Percentiles rank a stretch among this genome's conserved stretches.
Evolutionary conservation across 2,329 filamentous ascomycete genomes (phyloP).

Genomic region (Graphium sp.): DNA sequence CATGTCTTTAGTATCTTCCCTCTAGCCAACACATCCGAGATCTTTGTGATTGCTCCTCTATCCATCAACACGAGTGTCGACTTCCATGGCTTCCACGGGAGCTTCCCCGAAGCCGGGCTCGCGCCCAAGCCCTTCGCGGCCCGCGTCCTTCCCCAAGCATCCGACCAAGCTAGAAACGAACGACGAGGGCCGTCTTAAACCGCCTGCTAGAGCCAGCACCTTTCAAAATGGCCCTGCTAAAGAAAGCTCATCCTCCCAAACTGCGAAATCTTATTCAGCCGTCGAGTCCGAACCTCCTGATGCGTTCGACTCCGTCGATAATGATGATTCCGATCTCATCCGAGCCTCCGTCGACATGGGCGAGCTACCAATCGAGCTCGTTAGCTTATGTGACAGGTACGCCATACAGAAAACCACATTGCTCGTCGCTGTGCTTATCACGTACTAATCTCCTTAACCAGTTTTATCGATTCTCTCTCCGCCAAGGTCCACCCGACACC

Average conservation of each 20-base stretch:
- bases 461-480: slow-evolving; percentile 79
- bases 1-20: too few relatives aligned
- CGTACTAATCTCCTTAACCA: slow-evolving; percentile 17
- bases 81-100: too few relatives aligned
- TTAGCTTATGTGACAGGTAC: slow-evolving; percentile 77
- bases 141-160: too few relatives aligned
- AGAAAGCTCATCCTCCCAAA: background rate
- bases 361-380: slow-evolving; percentile 83
- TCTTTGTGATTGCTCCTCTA: too few relatives aligned
- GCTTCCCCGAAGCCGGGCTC: too few relatives aligned
- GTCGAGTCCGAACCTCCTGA: background rate
- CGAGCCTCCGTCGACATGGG: slow-evolving; percentile 57
- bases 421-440: slow-evolving; percentile 3
- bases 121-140: too few relatives aligned
- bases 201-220: slow-evolving; percentile 1
- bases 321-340: slow-evolving; percentile 28
- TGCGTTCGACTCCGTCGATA: slow-evolving; percentile 9
- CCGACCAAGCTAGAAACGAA: too few relatives aligned
- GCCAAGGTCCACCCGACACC: slow-evolving; percentile 77
- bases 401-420: slow-evolving; percentile 6
- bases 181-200: too few relatives aligned
- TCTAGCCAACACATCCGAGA: too few relatives aligned
- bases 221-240: background rate
- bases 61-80: too few relatives aligned
- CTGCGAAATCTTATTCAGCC: background rate